These are phyloP conservation scores for Allantophomopsis cytisporea DNA, from an alignment of 2,329 filamentous ascomycete genomes.

Conservation along the genomic window DNA sequence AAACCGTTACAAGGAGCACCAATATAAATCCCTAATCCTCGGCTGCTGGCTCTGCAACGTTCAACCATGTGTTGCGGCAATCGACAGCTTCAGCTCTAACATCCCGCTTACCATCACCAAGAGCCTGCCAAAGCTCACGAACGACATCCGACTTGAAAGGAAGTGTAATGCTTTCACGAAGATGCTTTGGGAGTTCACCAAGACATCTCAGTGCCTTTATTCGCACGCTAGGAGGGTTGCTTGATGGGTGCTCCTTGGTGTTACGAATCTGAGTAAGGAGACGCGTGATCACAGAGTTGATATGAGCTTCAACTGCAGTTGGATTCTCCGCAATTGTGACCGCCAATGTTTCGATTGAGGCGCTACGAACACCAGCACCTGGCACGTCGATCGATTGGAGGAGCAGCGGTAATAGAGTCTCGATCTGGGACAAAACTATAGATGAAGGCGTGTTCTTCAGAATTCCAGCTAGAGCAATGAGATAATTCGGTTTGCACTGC, in stretches of 20 bases:
- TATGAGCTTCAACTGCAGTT: slow-evolving; percentile 10
- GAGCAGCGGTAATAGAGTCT: slow-evolving; percentile 3
- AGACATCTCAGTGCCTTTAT: slow-evolving; percentile 15
- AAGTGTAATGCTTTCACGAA: slow-evolving; percentile 3
- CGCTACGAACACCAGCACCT: slow-evolving; percentile 8
- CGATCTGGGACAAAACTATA: slow-evolving; percentile 2
- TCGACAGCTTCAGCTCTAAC: slow-evolving; percentile 12
- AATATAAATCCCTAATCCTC: not conserved
- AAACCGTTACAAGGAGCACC: no score
- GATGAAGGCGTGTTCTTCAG: slow-evolving; percentile 10
- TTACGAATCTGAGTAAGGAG: slow-evolving; percentile 15
- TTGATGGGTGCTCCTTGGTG: slow-evolving; percentile 13
- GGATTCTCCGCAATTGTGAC: slow-evolving; percentile 2
- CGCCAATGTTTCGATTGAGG: slow-evolving; percentile 9
- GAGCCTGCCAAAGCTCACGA: slow-evolving; percentile 11
- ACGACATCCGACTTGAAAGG: slow-evolving; percentile 9
- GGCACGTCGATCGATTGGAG: slow-evolving; percentile 11
- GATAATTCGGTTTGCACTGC: slow-evolving; percentile 9
- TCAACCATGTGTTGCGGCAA: slow-evolving; percentile 12
- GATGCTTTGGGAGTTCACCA: slow-evolving; percentile 7
- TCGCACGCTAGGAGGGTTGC: slow-evolving; percentile 9
- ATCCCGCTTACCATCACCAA: slow-evolving; percentile 12
- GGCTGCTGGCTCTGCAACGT: not conserved
- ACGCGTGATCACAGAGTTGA: slow-evolving; percentile 14
- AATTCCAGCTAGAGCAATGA: slow-evolving; percentile 15